These are phyloP conservation scores for Sclerotiophoma versabilis DNA, from an alignment of 2,329 filamentous ascomycete species.

Conservation along the genomic window DNA sequence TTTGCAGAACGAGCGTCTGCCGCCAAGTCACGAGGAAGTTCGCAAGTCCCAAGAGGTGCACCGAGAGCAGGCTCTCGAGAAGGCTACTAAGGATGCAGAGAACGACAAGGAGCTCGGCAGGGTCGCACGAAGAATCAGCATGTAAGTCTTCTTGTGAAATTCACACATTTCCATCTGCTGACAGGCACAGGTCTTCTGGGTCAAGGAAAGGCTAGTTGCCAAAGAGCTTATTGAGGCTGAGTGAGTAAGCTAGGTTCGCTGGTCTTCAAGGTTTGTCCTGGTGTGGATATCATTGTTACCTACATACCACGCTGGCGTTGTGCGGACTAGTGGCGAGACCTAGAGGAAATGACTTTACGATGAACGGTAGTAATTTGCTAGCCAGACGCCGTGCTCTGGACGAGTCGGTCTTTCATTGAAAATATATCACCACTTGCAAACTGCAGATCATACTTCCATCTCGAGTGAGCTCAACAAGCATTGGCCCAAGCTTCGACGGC, in stretches of 20 bases:
- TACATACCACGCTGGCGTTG: conserved; percentile 14
- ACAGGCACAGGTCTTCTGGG: conserved; percentile 50
- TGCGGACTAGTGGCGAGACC: conserved; percentile 27
- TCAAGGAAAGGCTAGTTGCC: conserved; percentile 44
- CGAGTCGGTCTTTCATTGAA: conserved; percentile 33
- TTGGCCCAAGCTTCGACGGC: conserved; percentile 20
- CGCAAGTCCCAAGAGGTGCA: conserved; percentile 82
- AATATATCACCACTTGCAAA: conserved; percentile 27
- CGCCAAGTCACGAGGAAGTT: conserved; percentile 92
- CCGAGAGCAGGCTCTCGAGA: conserved; percentile 80
- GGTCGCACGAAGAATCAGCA: conserved; percentile 91
- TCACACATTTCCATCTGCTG: conserved; percentile 4
- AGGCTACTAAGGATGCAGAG: conserved; percentile 86
- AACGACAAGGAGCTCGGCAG: conserved; percentile 88
- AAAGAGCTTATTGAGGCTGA: conserved; percentile 25
- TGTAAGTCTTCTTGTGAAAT: conserved; percentile 68
- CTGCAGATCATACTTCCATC: neutral
- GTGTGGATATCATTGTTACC: conserved; percentile 11
- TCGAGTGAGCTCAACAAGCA: conserved; percentile 4
- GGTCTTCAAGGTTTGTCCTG: conserved; percentile 8
- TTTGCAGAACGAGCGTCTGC: conserved; percentile 92
- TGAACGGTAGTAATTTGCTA: conserved; percentile 41
- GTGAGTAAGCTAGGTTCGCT: conserved; percentile 14
- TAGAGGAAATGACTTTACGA: conserved; percentile 39
- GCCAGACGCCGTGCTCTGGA: conserved; percentile 27